Conservation (phyloP, 2,329 filamentous ascomycete species). For the Penicillium palitans region DNA sequence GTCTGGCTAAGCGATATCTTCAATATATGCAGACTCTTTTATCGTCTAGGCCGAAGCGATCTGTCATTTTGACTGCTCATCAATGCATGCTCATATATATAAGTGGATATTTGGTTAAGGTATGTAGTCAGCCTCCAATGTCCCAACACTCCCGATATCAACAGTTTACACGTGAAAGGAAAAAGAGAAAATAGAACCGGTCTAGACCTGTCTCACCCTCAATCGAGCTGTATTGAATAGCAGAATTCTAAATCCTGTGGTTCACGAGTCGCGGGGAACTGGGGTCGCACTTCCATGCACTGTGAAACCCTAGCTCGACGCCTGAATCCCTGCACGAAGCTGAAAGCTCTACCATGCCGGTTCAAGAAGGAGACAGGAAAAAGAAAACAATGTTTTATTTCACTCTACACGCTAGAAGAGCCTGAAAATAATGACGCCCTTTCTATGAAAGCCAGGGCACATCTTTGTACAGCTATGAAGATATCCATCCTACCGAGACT, state of each 20-base stretch:
- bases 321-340: background rate
- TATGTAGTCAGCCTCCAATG: background rate
- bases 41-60: background rate
- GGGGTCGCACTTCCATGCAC: constrained; percentile 19
- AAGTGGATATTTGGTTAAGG: background rate
- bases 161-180: background rate
- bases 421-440: background rate
- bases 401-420: background rate
- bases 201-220: constrained; percentile 5
- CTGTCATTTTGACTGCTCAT: background rate
- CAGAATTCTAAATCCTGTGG: constrained; percentile 13
- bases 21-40: background rate
- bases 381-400: background rate
- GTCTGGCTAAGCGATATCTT: background rate
- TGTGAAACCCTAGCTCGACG: constrained; percentile 14
- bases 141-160: background rate
- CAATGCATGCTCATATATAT: background rate
- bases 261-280: constrained; percentile 24
- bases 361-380: background rate
- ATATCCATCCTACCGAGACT: background rate
- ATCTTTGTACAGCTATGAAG: background rate
- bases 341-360: background rate
- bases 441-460: background rate
- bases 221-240: constrained; percentile 13
- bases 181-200: background rate